phyloP scores from a whole-genome alignment of 78 protist species.

The Dictyostelium intermedium region DNA sequence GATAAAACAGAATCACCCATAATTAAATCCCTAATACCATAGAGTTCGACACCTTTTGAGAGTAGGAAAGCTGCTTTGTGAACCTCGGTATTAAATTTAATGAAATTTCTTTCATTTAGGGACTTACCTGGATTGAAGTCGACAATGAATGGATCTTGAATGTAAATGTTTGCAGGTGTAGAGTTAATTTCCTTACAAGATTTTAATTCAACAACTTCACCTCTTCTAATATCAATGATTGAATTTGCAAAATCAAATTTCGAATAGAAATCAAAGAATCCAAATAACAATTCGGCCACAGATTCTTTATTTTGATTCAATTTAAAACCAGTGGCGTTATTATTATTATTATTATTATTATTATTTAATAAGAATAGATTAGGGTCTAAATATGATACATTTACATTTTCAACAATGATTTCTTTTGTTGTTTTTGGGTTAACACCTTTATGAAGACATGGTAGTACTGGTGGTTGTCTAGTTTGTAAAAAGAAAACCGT shows the following conservation, averaged over 20 bases:
- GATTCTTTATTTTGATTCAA: background rate
- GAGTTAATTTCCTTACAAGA: background rate
- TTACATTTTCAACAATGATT: background rate
- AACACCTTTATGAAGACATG: slow-evolving; percentile 1
- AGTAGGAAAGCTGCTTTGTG: background rate
- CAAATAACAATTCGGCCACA: background rate
- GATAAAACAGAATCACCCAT: background rate
- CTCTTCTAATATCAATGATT: background rate
- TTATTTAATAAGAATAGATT: background rate
- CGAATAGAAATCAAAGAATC: slow-evolving; percentile 17
- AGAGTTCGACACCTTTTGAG: background rate
- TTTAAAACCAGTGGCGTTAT: background rate
- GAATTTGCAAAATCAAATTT: background rate
- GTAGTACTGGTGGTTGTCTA: slow-evolving; percentile 10
- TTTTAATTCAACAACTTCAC: background rate
- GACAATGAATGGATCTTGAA: slow-evolving; percentile 23
- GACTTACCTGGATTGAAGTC: slow-evolving; percentile 6
- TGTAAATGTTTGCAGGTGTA: background rate
- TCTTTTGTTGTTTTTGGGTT: background rate
- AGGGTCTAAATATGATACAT: background rate
- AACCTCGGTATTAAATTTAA: background rate
- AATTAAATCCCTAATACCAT: background rate
- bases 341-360: background rate
- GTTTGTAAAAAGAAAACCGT: slow-evolving; percentile 13
- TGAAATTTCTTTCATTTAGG: background rate